Conservation (phyloP, 2,329 filamentous ascomycete species). For the Albophoma yamanashiensis region DNA sequence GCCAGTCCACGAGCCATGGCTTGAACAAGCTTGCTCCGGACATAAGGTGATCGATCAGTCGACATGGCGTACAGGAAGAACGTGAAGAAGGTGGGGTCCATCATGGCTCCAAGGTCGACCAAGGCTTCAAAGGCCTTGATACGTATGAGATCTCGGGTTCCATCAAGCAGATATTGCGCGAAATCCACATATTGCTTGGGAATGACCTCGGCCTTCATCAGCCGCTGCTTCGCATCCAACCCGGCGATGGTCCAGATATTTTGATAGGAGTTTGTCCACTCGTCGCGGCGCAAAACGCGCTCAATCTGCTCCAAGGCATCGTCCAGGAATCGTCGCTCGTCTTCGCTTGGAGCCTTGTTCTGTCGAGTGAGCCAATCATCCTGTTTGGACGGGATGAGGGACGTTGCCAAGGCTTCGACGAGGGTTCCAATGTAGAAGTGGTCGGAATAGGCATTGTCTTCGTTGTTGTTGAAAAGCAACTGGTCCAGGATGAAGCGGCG, state of each 20-base stretch:
- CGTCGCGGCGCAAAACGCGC: slow-evolving; percentile 55
- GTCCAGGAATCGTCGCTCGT: slow-evolving; percentile 38
- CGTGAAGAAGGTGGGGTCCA: slow-evolving; percentile 41
- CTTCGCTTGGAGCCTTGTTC: slow-evolving; percentile 32
- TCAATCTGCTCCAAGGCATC: slow-evolving; percentile 53
- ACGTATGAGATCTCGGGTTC: slow-evolving; percentile 50
- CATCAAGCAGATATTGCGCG: slow-evolving; percentile 54
- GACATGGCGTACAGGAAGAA: slow-evolving; percentile 48
- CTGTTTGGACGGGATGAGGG: slow-evolving; percentile 40
- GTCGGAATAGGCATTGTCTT: slow-evolving; percentile 80
- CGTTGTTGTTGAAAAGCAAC: slow-evolving; percentile 89
- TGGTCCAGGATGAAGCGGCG: slow-evolving; percentile 82
- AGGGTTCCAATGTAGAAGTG: slow-evolving; percentile 78
- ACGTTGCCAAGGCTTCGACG: slow-evolving; percentile 51
- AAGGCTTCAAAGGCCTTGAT: slow-evolving; percentile 56
- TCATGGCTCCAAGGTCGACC: slow-evolving; percentile 50
- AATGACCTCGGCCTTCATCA: slow-evolving; percentile 57
- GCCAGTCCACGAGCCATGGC: slow-evolving; percentile 49
- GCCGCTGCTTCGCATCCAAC: slow-evolving; percentile 46
- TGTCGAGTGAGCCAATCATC: slow-evolving; percentile 33
- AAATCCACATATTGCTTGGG: slow-evolving; percentile 43
- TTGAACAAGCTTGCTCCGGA: slow-evolving; percentile 49
- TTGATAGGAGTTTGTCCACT: slow-evolving; percentile 58
- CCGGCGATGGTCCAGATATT: slow-evolving; percentile 56
- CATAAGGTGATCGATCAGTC: slow-evolving; percentile 52